Conservation (phyloP, 179 eudicot genomes). For the Silene noctiflora region DNA sequence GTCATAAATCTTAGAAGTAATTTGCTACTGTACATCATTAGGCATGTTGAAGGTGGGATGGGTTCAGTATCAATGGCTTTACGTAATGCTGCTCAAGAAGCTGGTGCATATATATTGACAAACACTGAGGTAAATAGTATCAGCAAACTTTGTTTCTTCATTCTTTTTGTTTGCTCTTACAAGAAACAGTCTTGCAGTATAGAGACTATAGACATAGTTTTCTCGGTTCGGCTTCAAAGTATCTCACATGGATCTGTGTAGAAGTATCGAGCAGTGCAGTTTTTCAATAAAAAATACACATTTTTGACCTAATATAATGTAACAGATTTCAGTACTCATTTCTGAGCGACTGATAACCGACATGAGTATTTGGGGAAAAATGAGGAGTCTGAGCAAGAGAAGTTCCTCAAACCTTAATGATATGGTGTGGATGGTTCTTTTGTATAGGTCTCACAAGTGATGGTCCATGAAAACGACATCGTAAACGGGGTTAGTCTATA, state of each 20-base stretch:
- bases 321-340: not conserved
- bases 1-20: too few species aligned
- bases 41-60: too few species aligned
- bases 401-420: not conserved
- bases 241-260: not conserved
- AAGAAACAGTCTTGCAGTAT: not conserved
- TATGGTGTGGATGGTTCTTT: not conserved
- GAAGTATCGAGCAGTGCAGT: not conserved
- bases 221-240: not conserved
- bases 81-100: too few species aligned
- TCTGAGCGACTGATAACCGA: not conserved
- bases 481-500: slow-evolving; percentile 54
- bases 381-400: not conserved
- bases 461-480: slow-evolving; percentile 47
- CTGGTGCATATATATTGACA: too few species aligned
- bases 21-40: too few species aligned
- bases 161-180: too few species aligned
- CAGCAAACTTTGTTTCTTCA: too few species aligned
- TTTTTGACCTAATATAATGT: not conserved
- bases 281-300: not conserved
- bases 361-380: not conserved
- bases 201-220: not conserved
- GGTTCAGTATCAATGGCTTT: too few species aligned
- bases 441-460: slow-evolving; percentile 53
- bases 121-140: too few species aligned